These are phyloP conservation scores for Aspergillus ibericus DNA, from an alignment of 2,329 filamentous ascomycete species.

Conservation along the genomic window DNA sequence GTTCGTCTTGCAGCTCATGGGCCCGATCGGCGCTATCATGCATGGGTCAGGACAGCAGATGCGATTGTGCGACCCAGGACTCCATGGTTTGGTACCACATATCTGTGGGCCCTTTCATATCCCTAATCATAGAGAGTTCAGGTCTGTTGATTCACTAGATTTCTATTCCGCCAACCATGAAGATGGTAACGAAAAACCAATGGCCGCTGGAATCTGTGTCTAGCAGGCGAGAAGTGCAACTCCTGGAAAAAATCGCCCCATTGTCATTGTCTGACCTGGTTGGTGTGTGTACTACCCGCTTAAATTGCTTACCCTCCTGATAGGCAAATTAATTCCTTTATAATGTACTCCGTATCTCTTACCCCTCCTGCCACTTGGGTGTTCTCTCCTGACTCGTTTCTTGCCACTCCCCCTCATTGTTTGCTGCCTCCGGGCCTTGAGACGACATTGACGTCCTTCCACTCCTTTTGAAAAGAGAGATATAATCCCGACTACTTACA, in stretches of 20 bases:
- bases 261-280: neutral
- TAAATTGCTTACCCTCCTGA: neutral
- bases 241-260: neutral
- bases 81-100: neutral
- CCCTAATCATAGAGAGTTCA: neutral
- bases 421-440: neutral
- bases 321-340: neutral
- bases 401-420: constrained; percentile 4
- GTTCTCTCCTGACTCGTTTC: neutral
- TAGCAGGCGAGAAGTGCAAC: neutral
- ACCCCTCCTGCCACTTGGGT: neutral
- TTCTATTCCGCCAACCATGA: neutral
- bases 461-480: constrained; percentile 5
- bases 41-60: neutral
- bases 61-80: neutral
- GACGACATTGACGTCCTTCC: constrained; percentile 16
- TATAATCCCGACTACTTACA: neutral
- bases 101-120: neutral
- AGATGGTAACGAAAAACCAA: neutral
- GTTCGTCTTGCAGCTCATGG: neutral
- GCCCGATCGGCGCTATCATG: constrained; percentile 13
- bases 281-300: neutral
- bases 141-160: neutral
- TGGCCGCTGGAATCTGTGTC: neutral
- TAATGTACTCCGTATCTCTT: neutral